Percentiles rank a stretch among this genome's conserved stretches.
Evolutionary conservation across 352 stramenopile species (phyloP).

Genomic region (Stephanocyclus meneghinianus): DNA sequence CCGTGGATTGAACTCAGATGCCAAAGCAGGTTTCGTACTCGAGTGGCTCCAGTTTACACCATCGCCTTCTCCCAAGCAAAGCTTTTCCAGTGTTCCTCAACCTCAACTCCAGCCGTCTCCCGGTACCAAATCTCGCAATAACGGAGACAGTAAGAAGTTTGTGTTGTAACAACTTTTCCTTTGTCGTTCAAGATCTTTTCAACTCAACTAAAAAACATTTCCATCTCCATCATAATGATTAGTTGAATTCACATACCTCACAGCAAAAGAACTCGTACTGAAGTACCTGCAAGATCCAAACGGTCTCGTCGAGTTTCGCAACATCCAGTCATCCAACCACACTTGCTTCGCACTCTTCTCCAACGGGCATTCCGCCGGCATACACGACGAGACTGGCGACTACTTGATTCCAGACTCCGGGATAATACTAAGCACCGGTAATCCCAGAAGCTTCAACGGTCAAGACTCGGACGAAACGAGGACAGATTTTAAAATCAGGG

Average conservation of each 20-base stretch:
- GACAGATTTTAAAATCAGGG: slow-evolving; percentile 3
- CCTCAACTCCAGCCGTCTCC: too few species aligned
- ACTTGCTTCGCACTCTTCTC: slow-evolving; percentile 18
- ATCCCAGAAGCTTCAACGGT: slow-evolving; percentile 16
- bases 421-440: slow-evolving; percentile 17
- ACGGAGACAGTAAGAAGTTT: too few species aligned
- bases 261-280: slow-evolving; percentile 8
- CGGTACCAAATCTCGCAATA: too few species aligned
- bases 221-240: background rate
- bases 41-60: too few species aligned
- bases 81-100: too few species aligned
- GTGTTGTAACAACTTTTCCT: too few species aligned
- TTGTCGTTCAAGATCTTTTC: too few species aligned
- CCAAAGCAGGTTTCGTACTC: too few species aligned
- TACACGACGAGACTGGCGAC: background rate
- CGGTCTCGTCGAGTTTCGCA: slow-evolving; percentile 18
- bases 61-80: too few species aligned
- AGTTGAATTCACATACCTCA: slow-evolving; percentile 11
- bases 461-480: slow-evolving; percentile 22
- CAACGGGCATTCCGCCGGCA: slow-evolving; percentile 14
- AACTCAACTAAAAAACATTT: background rate
- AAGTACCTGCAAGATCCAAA: slow-evolving; percentile 21
- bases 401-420: slow-evolving; percentile 26
- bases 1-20: too few species aligned
- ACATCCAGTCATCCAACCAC: slow-evolving; percentile 24